These are phyloP conservation scores for Leishmania aethiopica DNA, from an alignment of 208 protist genomes.

Conservation along the genomic window DNA sequence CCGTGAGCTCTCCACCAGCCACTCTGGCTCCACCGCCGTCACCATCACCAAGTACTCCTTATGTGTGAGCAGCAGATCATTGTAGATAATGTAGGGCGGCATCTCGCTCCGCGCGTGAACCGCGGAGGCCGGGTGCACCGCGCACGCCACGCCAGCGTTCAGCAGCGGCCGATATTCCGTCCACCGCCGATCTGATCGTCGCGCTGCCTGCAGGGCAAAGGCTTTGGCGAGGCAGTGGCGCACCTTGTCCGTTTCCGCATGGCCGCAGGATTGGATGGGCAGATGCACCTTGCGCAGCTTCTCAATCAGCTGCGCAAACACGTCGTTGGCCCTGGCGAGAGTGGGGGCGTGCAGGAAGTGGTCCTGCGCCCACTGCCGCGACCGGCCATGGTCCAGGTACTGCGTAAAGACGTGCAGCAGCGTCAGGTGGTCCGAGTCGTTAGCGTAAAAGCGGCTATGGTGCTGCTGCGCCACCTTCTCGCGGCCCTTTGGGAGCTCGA, in stretches of 20 bases:
- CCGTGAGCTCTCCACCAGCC: conserved; percentile 92
- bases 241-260: conserved; percentile 90
- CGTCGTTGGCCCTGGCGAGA: conserved; percentile 90
- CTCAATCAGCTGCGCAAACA: conserved; percentile 97
- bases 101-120: conserved; percentile 96
- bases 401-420: conserved; percentile 98
- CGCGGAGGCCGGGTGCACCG: conserved; percentile 97
- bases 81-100: conserved; percentile 99
- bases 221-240: conserved; percentile 94
- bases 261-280: conserved; percentile 53
- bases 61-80: conserved; percentile 96
- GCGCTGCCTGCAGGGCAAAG: conserved; percentile 97
- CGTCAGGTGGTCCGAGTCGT: conserved; percentile 99
- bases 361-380: conserved; percentile 94
- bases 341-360: conserved; percentile 98
- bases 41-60: conserved; percentile 98
- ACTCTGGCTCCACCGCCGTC: conserved; percentile 97
- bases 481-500: conserved; percentile 92
- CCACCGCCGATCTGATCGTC: conserved; percentile 92
- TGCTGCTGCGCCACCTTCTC: conserved; percentile 84
- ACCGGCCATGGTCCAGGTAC: conserved; percentile 93
- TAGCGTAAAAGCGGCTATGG: conserved; percentile 94
- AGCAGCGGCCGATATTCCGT: conserved; percentile 98
- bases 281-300: conserved; percentile 90
- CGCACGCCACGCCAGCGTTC: conserved; percentile 94